Conservation (phyloP, 495 filamentous ascomycete genomes). For the Penicillium steckii region DNA sequence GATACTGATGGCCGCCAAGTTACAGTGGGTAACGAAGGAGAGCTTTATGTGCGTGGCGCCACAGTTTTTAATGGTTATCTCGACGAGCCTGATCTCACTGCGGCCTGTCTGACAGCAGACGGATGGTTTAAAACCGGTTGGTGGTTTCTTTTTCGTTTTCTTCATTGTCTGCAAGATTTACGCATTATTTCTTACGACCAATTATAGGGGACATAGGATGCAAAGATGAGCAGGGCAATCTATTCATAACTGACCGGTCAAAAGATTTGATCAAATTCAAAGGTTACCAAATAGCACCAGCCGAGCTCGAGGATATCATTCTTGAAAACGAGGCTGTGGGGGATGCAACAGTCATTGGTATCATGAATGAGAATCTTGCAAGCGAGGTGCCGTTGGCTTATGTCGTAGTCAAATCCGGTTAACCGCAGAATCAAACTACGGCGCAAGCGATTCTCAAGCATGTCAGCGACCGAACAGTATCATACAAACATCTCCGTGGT, state of each 20-base stretch:
- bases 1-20: conserved; percentile 39
- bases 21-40: conserved; percentile 22
- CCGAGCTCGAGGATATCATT: conserved; percentile 70
- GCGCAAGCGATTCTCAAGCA: neutral
- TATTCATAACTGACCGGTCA: conserved; percentile 55
- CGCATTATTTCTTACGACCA: too few relatives aligned
- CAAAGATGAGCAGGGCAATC: conserved; percentile 44
- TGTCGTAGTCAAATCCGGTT: conserved; percentile 41
- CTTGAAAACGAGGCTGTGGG: conserved; percentile 61
- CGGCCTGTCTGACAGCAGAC: conserved; percentile 46
- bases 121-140: conserved; percentile 57
- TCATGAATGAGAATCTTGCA: conserved; percentile 55
- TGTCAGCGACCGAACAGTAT: neutral
- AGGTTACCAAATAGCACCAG: conserved; percentile 68
- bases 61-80: conserved; percentile 49
- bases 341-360: conserved; percentile 70
- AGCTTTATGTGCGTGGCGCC: conserved; percentile 67
- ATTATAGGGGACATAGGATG: conserved; percentile 45
- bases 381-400: conserved; percentile 75
- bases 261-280: conserved; percentile 50
- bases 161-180: too few relatives aligned
- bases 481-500: conserved; percentile 9
- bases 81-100: conserved; percentile 48
- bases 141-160: too few relatives aligned
- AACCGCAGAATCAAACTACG: conserved; percentile 28